Evolutionary conservation across 345 rosid species (phyloP).

Genomic region (Melaleuca alternifolia): DNA sequence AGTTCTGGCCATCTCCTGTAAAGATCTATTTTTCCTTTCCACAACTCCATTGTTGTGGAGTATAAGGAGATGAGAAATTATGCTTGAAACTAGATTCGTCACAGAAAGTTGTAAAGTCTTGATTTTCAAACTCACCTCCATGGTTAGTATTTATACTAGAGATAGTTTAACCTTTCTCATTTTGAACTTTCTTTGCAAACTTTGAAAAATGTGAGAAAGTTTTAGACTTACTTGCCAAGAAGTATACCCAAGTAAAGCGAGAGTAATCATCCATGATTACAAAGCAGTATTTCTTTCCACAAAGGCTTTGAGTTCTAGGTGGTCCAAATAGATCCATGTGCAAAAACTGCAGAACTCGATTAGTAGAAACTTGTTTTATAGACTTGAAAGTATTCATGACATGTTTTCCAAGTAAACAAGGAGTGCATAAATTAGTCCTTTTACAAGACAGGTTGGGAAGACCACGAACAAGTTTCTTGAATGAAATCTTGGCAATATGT

Average conservation of each 20-base stretch:
- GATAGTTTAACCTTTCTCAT: background rate
- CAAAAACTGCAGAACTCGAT: background rate
- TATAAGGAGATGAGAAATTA: background rate
- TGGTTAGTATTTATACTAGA: background rate
- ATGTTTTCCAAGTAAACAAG: background rate
- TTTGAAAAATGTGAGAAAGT: background rate
- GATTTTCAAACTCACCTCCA: background rate
- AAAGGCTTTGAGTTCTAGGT: background rate
- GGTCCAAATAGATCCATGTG: background rate
- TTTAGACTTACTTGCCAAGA: background rate
- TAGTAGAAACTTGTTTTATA: background rate
- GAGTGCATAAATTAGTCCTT: background rate
- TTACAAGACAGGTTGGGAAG: background rate
- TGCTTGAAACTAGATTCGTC: background rate
- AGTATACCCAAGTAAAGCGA: background rate
- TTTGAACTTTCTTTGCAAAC: background rate
- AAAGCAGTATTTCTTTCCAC: background rate
- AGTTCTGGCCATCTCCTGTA: too few relatives aligned
- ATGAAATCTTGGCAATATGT: background rate
- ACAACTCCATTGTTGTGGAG: background rate
- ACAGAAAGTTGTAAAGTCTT: background rate
- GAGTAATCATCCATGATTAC: background rate
- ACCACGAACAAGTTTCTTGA: background rate
- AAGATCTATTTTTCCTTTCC: too few relatives aligned
- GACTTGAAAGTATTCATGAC: background rate